These are phyloP conservation scores for Aspergillus ostianus DNA, from an alignment of 495 filamentous ascomycete genomes.

Conservation along the genomic window DNA sequence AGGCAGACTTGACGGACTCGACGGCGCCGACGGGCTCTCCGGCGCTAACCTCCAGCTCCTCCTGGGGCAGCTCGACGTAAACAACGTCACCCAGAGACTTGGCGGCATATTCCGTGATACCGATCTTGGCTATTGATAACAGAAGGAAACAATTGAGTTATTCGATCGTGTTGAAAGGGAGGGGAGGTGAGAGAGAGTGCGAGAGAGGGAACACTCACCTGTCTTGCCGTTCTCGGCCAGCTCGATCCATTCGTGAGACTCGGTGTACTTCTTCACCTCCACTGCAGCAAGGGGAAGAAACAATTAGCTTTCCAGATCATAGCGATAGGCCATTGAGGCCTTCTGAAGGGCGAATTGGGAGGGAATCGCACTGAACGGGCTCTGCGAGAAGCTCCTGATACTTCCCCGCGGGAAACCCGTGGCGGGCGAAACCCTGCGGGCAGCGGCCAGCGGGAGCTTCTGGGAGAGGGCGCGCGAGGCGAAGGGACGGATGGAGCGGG, in stretches of 20 bases:
- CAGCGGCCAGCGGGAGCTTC: slow-evolving; percentile 38
- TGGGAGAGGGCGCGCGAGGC: slow-evolving; percentile 43
- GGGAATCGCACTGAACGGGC: slow-evolving; percentile 41
- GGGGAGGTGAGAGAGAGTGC: background rate
- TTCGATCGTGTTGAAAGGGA: background rate
- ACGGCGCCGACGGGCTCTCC: slow-evolving; percentile 89
- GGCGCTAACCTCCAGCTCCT: slow-evolving; percentile 57
- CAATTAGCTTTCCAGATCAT: slow-evolving; percentile 24
- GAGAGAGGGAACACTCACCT: slow-evolving; percentile 25
- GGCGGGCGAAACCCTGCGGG: slow-evolving; percentile 40
- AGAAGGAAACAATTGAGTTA: slow-evolving; percentile 1
- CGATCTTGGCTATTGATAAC: slow-evolving; percentile 61
- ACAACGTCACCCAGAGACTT: slow-evolving; percentile 92
- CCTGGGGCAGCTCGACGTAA: slow-evolving; percentile 85
- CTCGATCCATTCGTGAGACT: slow-evolving; percentile 98
- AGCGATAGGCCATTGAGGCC: slow-evolving; percentile 12
- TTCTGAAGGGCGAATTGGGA: slow-evolving; percentile 8
- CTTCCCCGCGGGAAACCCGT: slow-evolving; percentile 53
- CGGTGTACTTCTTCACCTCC: slow-evolving; percentile 82
- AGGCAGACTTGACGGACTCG: slow-evolving; percentile 96
- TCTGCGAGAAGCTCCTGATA: slow-evolving; percentile 47
- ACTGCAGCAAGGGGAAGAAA: slow-evolving; percentile 28
- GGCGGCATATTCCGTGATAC: slow-evolving; percentile 89
- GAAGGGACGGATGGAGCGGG: slow-evolving; percentile 41
- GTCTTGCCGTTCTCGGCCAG: slow-evolving; percentile 67